Conservation (phyloP, 139 green algal species). For the Yamagishiella unicocca region DNA sequence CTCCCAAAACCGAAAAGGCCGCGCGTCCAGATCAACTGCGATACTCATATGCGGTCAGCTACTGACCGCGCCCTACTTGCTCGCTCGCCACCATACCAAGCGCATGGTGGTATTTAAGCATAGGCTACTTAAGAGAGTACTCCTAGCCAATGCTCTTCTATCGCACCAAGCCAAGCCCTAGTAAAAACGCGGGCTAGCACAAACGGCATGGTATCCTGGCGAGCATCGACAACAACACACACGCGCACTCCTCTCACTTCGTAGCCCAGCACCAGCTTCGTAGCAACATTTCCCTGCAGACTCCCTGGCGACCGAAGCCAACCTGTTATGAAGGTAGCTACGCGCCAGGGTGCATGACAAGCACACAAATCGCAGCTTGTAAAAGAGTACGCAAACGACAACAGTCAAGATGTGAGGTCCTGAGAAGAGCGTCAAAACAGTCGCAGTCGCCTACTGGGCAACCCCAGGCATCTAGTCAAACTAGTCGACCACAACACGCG, state of each 20-base stretch:
- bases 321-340: neutral
- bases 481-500: constrained; percentile 10
- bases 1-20: neutral
- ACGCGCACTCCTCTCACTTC: neutral
- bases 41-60: neutral
- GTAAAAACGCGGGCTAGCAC: constrained; percentile 8
- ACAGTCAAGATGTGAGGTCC: constrained; percentile 8
- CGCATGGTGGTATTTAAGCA: neutral
- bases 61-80: neutral
- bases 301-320: neutral
- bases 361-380: constrained; percentile 31
- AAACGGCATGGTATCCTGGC: neutral
- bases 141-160: constrained; percentile 20
- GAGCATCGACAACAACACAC: neutral
- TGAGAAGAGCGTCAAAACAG: constrained; percentile 20
- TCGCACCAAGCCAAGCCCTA: neutral
- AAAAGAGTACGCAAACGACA: constrained; percentile 14
- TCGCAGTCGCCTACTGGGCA: constrained; percentile 17
- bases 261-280: neutral
- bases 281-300: neutral
- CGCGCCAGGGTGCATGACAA: neutral
- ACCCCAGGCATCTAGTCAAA: constrained; percentile 27
- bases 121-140: constrained; percentile 8
- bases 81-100: constrained; percentile 7
- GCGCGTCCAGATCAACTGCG: neutral